Evolutionary conservation across 768 basidiomycete species (phyloP), one percentile per base, ranked within the genome.

Genomic region (Suillus brevipes): DNA sequence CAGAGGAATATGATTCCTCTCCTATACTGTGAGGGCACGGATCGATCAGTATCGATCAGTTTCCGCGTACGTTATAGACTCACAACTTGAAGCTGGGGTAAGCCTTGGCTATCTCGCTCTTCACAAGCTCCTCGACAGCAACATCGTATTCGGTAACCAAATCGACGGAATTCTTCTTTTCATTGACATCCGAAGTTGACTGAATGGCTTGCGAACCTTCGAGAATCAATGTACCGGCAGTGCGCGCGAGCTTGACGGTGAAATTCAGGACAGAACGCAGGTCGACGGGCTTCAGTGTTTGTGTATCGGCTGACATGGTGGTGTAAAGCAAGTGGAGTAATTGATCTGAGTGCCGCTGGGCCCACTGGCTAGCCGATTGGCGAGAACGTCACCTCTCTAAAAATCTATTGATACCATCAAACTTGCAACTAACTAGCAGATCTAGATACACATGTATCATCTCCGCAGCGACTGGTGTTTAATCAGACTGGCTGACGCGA

Each of bases 101-200:
- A 60, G 79, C 81, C 31, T 78, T 75, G 37, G 80, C 79, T 62
- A 97, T 85, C 72, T 89, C 85, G 36, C 81, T 72, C 77, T 87
- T 89, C 60, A 97, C 92, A 55, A 95, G 80, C 66, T 92, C 88
- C 77, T 97, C 96, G 13, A 97, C 96, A 53, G 84, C 87, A 43
- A 95, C 89, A 76, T 99, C 96, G 71, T 93, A 97, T 78, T 96
- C 91, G 0, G 96, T 99, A 31, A 99, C 96, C 38, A 98, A 81
- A 78, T 97, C 96, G 25, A 95, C 94, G 3, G 94, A 86, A 73
- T 96, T 97, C 79, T 93, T 94, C 85, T 97, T 99, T 81, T 92
- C 89, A 67, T 84, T 85, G 42, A 91, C 81, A 70, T 83, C 80
- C 0, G 84, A 80, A 20, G 84, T 80, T 14, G 78, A 80, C 72